Evolutionary conservation across 441 rosid genomes (phyloP).

Genomic region (Erodium texanum): DNA sequence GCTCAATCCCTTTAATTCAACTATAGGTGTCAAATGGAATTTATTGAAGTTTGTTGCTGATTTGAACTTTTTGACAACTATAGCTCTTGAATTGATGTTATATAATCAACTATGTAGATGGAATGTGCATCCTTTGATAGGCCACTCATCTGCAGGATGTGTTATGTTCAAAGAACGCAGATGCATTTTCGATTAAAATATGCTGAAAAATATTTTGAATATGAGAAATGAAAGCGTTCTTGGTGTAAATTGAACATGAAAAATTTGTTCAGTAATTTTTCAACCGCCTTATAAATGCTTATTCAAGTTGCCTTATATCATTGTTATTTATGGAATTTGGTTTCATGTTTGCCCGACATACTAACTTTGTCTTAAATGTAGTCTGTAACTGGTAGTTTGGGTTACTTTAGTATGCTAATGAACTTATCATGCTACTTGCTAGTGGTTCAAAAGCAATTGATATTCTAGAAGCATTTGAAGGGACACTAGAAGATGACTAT

Average conservation of each 20-base stretch:
- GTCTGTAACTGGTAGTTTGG: not conserved
- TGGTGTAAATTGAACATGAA: not conserved
- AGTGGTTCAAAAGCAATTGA: slow-evolving; percentile 95
- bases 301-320: not conserved
- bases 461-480: slow-evolving; percentile 97
- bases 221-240: not conserved
- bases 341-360: not conserved
- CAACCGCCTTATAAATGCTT: not conserved
- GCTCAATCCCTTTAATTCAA: not conserved
- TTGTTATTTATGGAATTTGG: not conserved
- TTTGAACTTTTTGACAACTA: not conserved
- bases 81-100: not conserved
- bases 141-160: not conserved
- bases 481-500: slow-evolving; percentile 95
- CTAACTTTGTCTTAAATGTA: not conserved
- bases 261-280: not conserved
- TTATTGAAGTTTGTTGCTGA: not conserved
- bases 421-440: slow-evolving; percentile 5
- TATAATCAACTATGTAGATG: not conserved
- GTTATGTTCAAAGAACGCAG: not conserved
- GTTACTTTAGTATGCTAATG: slow-evolving; percentile 4
- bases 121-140: not conserved
- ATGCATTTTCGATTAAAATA: not conserved
- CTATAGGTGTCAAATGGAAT: not conserved
- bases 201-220: not conserved